Conservation (phyloP, 495 filamentous ascomycete species). For the Penicillium simplicissimum region DNA sequence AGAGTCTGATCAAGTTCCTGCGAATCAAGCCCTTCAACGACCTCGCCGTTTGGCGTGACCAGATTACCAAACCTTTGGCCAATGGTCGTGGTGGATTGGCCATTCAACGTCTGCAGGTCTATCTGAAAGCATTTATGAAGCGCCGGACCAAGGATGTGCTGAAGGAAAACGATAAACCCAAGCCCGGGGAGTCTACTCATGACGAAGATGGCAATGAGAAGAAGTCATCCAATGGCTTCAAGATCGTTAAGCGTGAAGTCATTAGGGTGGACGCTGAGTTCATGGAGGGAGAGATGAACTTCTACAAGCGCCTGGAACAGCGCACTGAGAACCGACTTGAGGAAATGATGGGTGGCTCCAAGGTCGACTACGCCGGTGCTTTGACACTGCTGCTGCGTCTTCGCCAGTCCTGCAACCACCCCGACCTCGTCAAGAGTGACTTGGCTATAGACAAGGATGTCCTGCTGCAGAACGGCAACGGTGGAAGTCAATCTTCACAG, state of each 20-base stretch:
- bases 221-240: constrained; percentile 64
- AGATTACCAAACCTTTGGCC: constrained; percentile 84
- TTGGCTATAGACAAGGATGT: constrained; percentile 86
- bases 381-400: constrained; percentile 85
- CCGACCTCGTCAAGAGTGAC: constrained; percentile 78
- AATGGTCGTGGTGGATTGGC: constrained; percentile 82
- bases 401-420: constrained; percentile 93
- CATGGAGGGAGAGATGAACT: constrained; percentile 72
- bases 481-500: constrained; percentile 48
- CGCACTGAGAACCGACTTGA: constrained; percentile 84
- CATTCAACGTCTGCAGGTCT: constrained; percentile 79
- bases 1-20: constrained; percentile 88
- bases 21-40: constrained; percentile 90
- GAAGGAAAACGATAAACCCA: constrained; percentile 75
- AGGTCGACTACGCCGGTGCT: constrained; percentile 77
- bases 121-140: constrained; percentile 94
- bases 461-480: constrained; percentile 58
- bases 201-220: constrained; percentile 48
- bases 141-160: constrained; percentile 93
- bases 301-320: constrained; percentile 80
- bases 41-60: constrained; percentile 77
- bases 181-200: constrained; percentile 54
- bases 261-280: constrained; percentile 79
- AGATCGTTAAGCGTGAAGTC: constrained; percentile 84
- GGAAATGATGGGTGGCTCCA: constrained; percentile 76